Percentiles rank a stretch among this genome's conserved stretches.
These are phyloP conservation scores for Oryza punctata DNA, from an alignment of 176 grass and related monocot species.

Conservation along the genomic window DNA sequence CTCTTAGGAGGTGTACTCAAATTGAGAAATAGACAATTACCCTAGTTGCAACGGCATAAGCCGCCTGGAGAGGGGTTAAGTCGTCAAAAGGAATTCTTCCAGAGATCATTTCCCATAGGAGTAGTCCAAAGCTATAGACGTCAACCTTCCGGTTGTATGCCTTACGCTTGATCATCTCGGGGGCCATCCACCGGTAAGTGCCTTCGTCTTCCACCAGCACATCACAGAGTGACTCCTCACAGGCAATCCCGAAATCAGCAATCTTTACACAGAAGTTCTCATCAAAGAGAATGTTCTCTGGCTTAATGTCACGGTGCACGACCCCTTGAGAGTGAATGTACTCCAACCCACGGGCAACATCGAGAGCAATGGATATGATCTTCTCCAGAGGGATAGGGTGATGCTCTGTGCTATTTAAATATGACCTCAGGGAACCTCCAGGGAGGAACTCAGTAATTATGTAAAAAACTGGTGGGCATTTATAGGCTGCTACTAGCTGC, in stretches of 20 bases:
- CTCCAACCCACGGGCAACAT: constrained; percentile 67
- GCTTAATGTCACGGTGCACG: constrained; percentile 65
- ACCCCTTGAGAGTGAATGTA: constrained; percentile 82
- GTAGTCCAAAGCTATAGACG: constrained; percentile 76
- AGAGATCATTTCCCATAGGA: constrained; percentile 74
- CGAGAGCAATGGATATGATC: constrained; percentile 53
- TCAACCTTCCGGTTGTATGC: constrained; percentile 72
- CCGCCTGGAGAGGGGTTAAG: constrained; percentile 60
- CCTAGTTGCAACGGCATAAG: constrained; percentile 57
- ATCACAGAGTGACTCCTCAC: constrained; percentile 68
- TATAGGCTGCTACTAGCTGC: constrained; percentile 72
- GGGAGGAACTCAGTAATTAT: constrained; percentile 68
- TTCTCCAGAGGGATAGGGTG: constrained; percentile 58
- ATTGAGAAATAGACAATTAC: constrained; percentile 20
- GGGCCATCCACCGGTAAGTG: constrained; percentile 88
- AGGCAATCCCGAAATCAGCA: constrained; percentile 81
- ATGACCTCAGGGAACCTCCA: constrained; percentile 75
- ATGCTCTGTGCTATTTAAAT: constrained; percentile 54
- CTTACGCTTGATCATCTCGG: constrained; percentile 76
- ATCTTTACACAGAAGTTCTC: constrained; percentile 67
- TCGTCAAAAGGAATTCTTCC: constrained; percentile 68
- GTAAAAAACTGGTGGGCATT: constrained; percentile 59
- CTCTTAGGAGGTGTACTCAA: background rate
- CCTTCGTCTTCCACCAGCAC: constrained; percentile 62
- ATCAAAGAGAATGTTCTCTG: constrained; percentile 80